These are phyloP conservation scores for Monosporozyma aquatica DNA, from an alignment of 805 yeast species.

Conservation along the genomic window DNA sequence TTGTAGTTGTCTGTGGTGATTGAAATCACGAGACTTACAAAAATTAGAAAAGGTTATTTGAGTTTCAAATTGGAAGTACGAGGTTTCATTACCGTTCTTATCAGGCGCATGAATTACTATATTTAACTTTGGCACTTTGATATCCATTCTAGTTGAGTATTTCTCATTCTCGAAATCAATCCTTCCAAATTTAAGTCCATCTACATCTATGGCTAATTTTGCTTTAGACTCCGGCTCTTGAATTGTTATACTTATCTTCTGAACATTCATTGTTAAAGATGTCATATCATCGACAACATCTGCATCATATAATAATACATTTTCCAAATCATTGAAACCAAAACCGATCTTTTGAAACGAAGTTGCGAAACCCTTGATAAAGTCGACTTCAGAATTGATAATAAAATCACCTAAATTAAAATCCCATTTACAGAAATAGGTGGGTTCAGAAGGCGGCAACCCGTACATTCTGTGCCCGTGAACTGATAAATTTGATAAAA, in stretches of 20 bases:
- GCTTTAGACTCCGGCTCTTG: conserved; percentile 26
- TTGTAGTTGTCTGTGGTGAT: conserved; percentile 39
- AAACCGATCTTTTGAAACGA: conserved; percentile 44
- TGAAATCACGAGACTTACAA: conserved; percentile 41
- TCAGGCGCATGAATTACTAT: conserved; percentile 22
- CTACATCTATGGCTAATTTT: conserved; percentile 18
- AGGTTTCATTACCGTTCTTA: conserved; percentile 14
- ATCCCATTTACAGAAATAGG: conserved; percentile 88
- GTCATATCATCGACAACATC: conserved; percentile 62
- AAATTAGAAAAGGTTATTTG: conserved; percentile 54
- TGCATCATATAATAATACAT: conserved; percentile 50
- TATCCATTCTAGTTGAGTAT: conserved; percentile 47
- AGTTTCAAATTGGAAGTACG: conserved; percentile 42
- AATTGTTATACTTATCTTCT: conserved; percentile 38
- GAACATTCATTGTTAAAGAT: conserved; percentile 47
- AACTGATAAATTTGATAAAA: conserved; percentile 41
- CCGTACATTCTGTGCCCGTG: conserved; percentile 95
- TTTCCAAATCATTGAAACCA: conserved; percentile 68
- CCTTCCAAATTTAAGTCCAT: conserved; percentile 32
- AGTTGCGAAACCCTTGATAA: conserved; percentile 36
- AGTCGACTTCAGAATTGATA: conserved; percentile 42
- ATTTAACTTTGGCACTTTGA: conserved; percentile 41
- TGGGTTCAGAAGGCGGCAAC: conserved; percentile 77
- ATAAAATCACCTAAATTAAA: conserved; percentile 53
- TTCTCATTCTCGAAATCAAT: conserved; percentile 65